phyloP scores from a whole-genome alignment of 495 filamentous ascomycete genomes.

The Aspergillus affinis region DNA sequence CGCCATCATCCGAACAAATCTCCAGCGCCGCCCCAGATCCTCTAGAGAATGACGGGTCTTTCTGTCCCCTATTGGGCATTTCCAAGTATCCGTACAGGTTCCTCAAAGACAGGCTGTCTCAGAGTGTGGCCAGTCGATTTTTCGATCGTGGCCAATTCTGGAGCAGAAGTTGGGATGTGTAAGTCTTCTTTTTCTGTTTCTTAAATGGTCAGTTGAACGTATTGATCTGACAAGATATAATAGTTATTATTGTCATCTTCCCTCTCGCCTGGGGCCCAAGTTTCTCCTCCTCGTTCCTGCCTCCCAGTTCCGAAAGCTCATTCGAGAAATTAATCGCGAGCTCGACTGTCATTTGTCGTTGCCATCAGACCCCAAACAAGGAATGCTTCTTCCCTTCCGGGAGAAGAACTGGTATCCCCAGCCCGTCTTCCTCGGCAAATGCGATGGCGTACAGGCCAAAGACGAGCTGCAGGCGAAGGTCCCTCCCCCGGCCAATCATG shows the following conservation, averaged over 20 bases:
- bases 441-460: conserved; percentile 32
- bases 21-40: background rate
- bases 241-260: conserved; percentile 69
- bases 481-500: conserved; percentile 16
- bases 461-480: conserved; percentile 35
- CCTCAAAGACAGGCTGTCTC: conserved; percentile 43
- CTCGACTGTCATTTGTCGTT: conserved; percentile 50
- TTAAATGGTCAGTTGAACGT: background rate
- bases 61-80: conserved; percentile 61
- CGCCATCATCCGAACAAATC: background rate
- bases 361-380: conserved; percentile 42
- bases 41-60: conserved; percentile 31
- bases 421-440: conserved; percentile 65
- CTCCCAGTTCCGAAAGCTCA: conserved; percentile 56
- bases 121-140: conserved; percentile 51
- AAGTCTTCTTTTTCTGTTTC: conserved; percentile 34
- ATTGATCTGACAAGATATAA: background rate
- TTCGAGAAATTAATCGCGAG: conserved; percentile 57
- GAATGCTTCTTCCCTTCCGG: conserved; percentile 58
- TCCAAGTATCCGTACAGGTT: conserved; percentile 61
- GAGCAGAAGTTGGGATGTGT: conserved; percentile 71
- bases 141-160: conserved; percentile 61
- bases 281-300: conserved; percentile 65
- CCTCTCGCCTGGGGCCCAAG: conserved; percentile 36
- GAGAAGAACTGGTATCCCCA: conserved; percentile 49